Conservation (phyloP, 306 rosid species). For the Cucurbita maxima region DNA sequence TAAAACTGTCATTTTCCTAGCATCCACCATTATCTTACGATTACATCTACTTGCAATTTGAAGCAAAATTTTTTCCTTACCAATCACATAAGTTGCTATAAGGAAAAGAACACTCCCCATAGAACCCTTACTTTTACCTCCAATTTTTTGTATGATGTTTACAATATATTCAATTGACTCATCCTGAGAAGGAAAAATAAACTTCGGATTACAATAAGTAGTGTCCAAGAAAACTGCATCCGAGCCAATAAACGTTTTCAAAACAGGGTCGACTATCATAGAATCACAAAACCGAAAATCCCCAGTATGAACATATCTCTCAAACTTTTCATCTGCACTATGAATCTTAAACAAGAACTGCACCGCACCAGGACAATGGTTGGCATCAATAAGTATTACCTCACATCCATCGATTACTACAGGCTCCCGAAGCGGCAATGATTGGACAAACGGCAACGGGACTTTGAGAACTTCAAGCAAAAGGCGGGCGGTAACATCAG, state of each 20-base stretch:
- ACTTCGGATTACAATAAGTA: slow-evolving; percentile 74
- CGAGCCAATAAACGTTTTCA: slow-evolving; percentile 35
- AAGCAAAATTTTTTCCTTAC: slow-evolving; percentile 79
- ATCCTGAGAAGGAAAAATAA: slow-evolving; percentile 53
- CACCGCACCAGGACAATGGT: slow-evolving; percentile 86
- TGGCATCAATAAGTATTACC: slow-evolving; percentile 52
- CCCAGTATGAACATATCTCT: slow-evolving; percentile 77
- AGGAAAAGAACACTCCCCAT: slow-evolving; percentile 47
- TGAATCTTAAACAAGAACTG: slow-evolving; percentile 59
- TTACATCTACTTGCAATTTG: slow-evolving; percentile 51
- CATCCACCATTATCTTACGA: slow-evolving; percentile 56
- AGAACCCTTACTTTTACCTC: slow-evolving; percentile 19
- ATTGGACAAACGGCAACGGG: slow-evolving; percentile 24
- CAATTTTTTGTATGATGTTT: slow-evolving; percentile 23
- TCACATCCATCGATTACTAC: slow-evolving; percentile 37
- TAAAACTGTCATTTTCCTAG: slow-evolving; percentile 59
- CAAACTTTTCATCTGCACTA: slow-evolving; percentile 4
- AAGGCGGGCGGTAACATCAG: slow-evolving; percentile 43
- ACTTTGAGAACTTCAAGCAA: slow-evolving; percentile 35
- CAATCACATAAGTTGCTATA: slow-evolving; percentile 83
- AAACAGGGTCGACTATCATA: slow-evolving; percentile 28
- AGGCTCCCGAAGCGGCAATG: slow-evolving; percentile 33
- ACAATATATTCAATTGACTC: slow-evolving; percentile 59
- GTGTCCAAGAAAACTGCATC: slow-evolving; percentile 74
- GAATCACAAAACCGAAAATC: slow-evolving; percentile 54